Evolutionary conservation across 2,329 filamentous ascomycete species (phyloP), one percentile per base, ranked within the genome.

Genomic region (Cladobotryum protrusum): DNA sequence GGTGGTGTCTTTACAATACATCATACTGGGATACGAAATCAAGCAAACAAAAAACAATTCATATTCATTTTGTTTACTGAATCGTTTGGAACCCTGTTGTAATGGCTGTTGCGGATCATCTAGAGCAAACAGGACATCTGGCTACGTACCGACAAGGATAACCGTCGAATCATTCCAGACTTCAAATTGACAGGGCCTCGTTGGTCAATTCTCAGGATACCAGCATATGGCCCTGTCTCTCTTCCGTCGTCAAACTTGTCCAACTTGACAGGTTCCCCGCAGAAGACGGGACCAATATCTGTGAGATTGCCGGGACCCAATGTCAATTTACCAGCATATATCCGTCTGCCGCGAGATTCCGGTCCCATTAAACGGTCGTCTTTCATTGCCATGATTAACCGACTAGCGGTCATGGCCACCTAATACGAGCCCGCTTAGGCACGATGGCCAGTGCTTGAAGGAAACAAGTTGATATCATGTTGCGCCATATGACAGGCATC

Each of bases 191-290:
- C 20, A 15, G 29, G 20, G 29, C 14, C 29, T 43, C 45, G 49
- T 51, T 51, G 40, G 34, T 13, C 9, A 51, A n/a, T 11, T 19
- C 50, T 19, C 47, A 37, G 50, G 50, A 34, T 48, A 45, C 50
- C 46, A 35, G 43, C 50, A 52, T 52, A 45, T 15, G 17, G 12
- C 48, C 20, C 34, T 24, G 48, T 40, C n/a, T 29, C 39, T 35
- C 29, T 36, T 46, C 19, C 47, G 35, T 52, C 43, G 47, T 34
- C 39, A 52, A 46, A 42, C 41, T 43, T 52, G 50, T 52, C 47
- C 44, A 34, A 50, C 50, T 42, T 52, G 50, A 50, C 50, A 52
- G 47, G 47, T 52, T 36, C 47, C 50, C 50, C 50, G 47, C 50
- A 52, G 50, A 43, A 33, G 15, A 46, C 50, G 47, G 50, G 36